Base-by-base conservation (phyloP, 768 basidiomycete genomes). In the Chalciporus sphaerocephalus region DNA sequence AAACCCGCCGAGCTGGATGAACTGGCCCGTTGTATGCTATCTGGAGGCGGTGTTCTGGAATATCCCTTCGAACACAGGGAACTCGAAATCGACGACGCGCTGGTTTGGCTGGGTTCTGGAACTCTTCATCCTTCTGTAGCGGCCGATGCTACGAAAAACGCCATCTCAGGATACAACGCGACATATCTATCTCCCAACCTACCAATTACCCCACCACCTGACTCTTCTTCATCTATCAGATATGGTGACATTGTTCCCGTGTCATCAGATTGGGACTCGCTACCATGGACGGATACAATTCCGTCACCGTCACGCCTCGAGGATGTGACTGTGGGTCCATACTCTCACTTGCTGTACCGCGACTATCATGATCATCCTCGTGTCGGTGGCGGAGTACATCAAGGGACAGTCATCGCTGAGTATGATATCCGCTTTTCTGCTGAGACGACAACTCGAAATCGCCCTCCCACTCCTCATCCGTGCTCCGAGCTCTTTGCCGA, bases 201-300 rank as follows among this genome's bases (percentile, higher is more conserved):
- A n/a, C n/a, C n/a, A n/a, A 7, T 38, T 33, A 33, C 18, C 0
- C 46, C 27, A 12, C 59, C 60, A 46, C 57, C 60, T 16, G 47
- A 49, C 5, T 62, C 59, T 10, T 61, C 60, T 18, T 62, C 57
- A 3, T 54, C 57, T 33, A 20, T 47, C 12, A 11, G 33, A 6
- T 18, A 47, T n/a, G 36, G 30, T 13, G n/a, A n/a, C n/a, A 12
- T 12, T 2, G 33, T 5, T n/a, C 30, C 30, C 13, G 15, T 32
- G 30, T 15, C 30, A 32, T 15, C 30, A 6, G 30, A 32, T n/a
- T 15, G 13, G 30, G 30, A 43, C 21, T 48, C 44, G 2, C 46
- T 39, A n/a, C 24, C 43, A 16, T 23, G 24, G 36, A 38, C 38
- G 23, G 32, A 28, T 15, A 32, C 9, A 18, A 35, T 6, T 21